phyloP scores from a whole-genome alignment of 2,329 filamentous ascomycete genomes.

The Cordyceps farinosa region DNA sequence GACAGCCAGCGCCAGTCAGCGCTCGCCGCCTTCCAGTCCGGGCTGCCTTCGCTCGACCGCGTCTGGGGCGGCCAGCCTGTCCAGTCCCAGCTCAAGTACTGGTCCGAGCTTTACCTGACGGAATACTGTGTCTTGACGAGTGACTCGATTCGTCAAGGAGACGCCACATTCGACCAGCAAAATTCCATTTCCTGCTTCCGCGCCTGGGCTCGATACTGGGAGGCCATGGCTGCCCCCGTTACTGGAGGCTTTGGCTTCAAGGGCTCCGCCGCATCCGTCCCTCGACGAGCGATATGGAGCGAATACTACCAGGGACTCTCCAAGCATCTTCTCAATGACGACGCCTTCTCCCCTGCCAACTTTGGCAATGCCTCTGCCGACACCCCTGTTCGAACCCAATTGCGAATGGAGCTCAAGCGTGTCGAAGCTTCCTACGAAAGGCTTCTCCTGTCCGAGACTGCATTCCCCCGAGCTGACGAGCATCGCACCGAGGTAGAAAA shows the following conservation, averaged over 20 bases:
- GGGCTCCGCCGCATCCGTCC: conserved; percentile 45
- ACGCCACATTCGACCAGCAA: conserved; percentile 48
- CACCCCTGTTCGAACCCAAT: conserved; percentile 55
- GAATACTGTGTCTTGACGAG: conserved; percentile 70
- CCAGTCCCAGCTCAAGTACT: conserved; percentile 66
- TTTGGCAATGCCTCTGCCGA: conserved; percentile 41
- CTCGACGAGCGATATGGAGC: conserved; percentile 71
- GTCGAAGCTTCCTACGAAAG: conserved; percentile 78
- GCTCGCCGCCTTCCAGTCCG: conserved; percentile 61
- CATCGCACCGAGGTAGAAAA: conserved; percentile 74
- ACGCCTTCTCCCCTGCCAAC: conserved; percentile 56
- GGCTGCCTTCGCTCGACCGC: conserved; percentile 59
- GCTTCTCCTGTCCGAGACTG: conserved; percentile 71
- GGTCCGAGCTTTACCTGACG: conserved; percentile 74
- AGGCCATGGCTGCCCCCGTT: conserved; percentile 43
- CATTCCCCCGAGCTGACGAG: conserved; percentile 81
- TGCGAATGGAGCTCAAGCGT: conserved; percentile 73
- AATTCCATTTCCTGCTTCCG: conserved; percentile 57
- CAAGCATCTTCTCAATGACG: conserved; percentile 63
- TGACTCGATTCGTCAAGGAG: conserved; percentile 51
- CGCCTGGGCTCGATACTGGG: conserved; percentile 70
- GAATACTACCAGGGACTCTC: conserved; percentile 82
- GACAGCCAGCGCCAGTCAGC: conserved; percentile 54
- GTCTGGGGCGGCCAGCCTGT: conserved; percentile 50
- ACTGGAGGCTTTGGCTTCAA: conserved; percentile 56